These are phyloP conservation scores for Platanthera zijinensis DNA, from an alignment of 106 monocot genomes.

Conservation along the genomic window DNA sequence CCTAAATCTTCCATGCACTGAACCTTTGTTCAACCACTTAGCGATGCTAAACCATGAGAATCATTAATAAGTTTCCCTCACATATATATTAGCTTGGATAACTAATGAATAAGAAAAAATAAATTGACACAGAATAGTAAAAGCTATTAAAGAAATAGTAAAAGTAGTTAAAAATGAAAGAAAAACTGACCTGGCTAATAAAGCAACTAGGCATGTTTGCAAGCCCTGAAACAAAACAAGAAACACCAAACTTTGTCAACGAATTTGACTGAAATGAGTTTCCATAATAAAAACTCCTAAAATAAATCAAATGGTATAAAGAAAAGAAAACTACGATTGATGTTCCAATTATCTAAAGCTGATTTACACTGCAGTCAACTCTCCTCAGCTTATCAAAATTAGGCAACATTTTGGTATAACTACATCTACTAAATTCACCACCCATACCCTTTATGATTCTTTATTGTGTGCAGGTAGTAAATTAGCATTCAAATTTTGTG, in stretches of 20 bases:
- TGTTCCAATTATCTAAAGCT: background rate
- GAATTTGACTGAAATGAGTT: constrained; percentile 1
- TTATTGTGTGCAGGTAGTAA: too few relatives aligned
- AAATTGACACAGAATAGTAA: background rate
- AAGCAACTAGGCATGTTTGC: constrained; percentile 26
- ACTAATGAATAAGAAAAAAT: background rate
- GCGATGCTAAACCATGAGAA: background rate
- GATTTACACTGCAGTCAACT: background rate
- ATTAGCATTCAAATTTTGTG: too few relatives aligned
- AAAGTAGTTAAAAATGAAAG: background rate
- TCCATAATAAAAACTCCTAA: background rate
- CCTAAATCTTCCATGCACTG: too few relatives aligned
- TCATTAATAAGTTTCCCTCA: background rate
- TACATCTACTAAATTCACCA: background rate
- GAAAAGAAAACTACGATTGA: background rate
- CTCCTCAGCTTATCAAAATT: background rate
- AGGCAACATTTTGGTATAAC: background rate
- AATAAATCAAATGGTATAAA: background rate
- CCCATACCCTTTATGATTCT: too few relatives aligned
- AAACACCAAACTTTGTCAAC: constrained; percentile 2
- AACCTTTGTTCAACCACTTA: background rate
- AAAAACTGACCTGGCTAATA: constrained; percentile 29
- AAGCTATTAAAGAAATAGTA: background rate
- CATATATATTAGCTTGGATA: background rate
- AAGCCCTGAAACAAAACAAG: constrained; percentile 58